phyloP scores from a whole-genome alignment of 208 protist species.

The Strigomonas culicis region DNA sequence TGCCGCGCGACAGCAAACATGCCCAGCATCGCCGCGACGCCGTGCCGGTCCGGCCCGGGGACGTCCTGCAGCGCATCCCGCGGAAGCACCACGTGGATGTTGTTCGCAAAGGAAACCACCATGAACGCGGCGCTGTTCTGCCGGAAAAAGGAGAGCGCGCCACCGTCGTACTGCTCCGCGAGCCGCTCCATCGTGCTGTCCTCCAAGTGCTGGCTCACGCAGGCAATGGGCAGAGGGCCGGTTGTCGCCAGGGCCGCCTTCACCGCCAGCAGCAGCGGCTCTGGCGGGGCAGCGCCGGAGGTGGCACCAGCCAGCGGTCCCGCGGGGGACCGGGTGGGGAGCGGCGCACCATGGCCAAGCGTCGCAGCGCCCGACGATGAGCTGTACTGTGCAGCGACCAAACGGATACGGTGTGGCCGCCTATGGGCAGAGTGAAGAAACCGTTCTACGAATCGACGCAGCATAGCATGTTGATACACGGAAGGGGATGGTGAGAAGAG shows the following conservation, averaged over 20 bases:
- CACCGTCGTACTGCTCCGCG: conserved; percentile 21
- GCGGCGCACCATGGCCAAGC: too few species aligned
- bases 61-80: not conserved
- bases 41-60: not conserved
- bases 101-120: conserved; percentile 26
- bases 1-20: conserved; percentile 34
- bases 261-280: too few species aligned
- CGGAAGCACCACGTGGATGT: conserved; percentile 30
- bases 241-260: conserved; percentile 11
- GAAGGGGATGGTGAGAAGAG: too few species aligned
- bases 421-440: too few species aligned
- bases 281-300: too few species aligned
- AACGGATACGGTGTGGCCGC: too few species aligned
- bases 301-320: too few species aligned
- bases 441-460: too few species aligned
- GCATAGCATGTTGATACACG: too few species aligned
- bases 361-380: too few species aligned
- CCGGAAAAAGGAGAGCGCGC: conserved; percentile 9
- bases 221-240: conserved; percentile 62
- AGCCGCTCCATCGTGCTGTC: conserved; percentile 61
- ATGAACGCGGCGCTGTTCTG: conserved; percentile 1
- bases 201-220: conserved; percentile 38
- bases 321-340: too few species aligned
- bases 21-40: conserved; percentile 30
- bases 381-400: too few species aligned